Base-by-base conservation (phyloP, 257 asterid genomes). In the Perilla frutescens region DNA sequence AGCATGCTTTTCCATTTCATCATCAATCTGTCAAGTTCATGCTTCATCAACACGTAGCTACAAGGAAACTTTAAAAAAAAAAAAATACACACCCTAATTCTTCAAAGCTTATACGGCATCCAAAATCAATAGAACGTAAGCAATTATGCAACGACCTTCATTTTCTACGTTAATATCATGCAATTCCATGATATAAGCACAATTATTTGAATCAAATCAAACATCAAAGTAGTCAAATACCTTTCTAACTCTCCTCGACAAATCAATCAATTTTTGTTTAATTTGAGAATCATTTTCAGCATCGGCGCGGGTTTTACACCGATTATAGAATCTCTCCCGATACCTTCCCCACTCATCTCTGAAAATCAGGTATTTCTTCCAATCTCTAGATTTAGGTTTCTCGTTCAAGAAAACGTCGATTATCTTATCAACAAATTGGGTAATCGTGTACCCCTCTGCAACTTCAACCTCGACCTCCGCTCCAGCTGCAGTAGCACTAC, bases 311-410 rank as follows among this genome's bases (percentile, higher is more conserved):
- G 73, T 62, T 74, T 66, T 66, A 65, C 98, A 93, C 68, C 96
- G 82, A 57, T 34, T 55, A 56, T 88, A 88, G 62, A 93, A 93
- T 34, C 82, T 83, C 13, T 87, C 96, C 65, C 92, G 65, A 56
- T 93, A 93, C 59, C 77, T 89, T 58, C 57, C 71, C 98, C 98
- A 93, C 48, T 93, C 98, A 7, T 91, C 94, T 70, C 98, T 87
- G 66, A 86, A 88, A 66, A 93, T 90, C 85, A 91, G 76, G 75
- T 85, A 91, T 29, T 67, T 86, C 72, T 74, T 91, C 98, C 98
- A 93, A 55, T 93, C 92, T 68, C 83, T 91, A 48, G 96, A 74
- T 82, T 88, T 91, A 60, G 96, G 96, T 69, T 91, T 93, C 91
- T 93, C 96, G 80, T 84, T 73, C 83, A 91, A 36, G 81, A 93